Evolutionary conservation across 371 early-diverging fungal genomes (phyloP), one percentile per base, ranked within the genome.

Genomic region (Phascolomyces articulosus): DNA sequence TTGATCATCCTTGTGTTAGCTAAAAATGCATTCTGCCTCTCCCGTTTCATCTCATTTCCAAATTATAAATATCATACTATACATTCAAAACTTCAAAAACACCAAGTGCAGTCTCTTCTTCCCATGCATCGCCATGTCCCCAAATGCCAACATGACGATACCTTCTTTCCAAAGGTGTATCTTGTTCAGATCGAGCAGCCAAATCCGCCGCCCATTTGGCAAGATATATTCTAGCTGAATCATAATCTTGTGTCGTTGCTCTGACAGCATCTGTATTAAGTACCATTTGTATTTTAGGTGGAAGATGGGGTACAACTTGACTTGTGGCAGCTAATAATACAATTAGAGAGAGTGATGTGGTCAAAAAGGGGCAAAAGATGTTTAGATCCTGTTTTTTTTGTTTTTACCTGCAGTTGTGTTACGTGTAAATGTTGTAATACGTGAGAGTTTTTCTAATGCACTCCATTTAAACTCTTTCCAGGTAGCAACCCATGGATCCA

Each of bases 121-220:
- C 75, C 72, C 77, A 70, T 3, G n/a, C 64, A 58, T 60, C 75
- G 40, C 67, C 72, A 64, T 78, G 79, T 16, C 83, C 83, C 79
- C 80, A 80, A 9, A 83, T 61, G 21, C 83, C 80, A 27, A 78
- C 79, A 65, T 72, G 38, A 2, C 76, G 73, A 38, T 79, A 79
- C 40, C 70, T 66, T 55, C 65, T 63, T 3, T 83, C 79, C 3
- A 55, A 48, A 9, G 80, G 72, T 0, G 62, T 62, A 11, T 63
- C 55, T 20, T 70, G 66, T 40, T 77, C 77, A 4, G 83, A 79
- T 44, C 78, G 77, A 10, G 75, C 75, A 21, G 82, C 85, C 27
- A 83, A 72, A 26, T 87, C 88, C 0, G 89, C 88, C 0, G 96
- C 95, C 91, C 92, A 96, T 62, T 88, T 89, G 0, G 94, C 94